Evolutionary conservation across 345 rosid genomes (phyloP), one percentile per base, ranked within the genome.

Genomic region (Gossypium anomalum): DNA sequence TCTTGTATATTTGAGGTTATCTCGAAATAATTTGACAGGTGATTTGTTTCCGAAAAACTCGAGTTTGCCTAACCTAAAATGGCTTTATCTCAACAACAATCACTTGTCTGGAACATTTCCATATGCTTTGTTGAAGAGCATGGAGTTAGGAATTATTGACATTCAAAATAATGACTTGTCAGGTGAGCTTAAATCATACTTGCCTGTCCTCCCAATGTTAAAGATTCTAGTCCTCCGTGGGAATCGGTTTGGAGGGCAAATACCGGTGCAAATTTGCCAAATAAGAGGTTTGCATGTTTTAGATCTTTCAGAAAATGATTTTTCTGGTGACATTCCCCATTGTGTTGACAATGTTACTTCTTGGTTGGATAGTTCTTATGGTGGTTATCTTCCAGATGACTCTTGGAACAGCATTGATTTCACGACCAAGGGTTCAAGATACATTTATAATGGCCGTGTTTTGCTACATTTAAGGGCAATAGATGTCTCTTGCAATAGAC

Each of bases 241-340:
- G 1, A 78, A 78, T 62, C 52, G 5, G 15, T 57, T 72, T 2
- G 15, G 19, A 45, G 80, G 80, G 23, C 4, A 34, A 44, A 56
- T 73, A 12, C 70, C 77, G 2, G 41, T 2, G 25, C 57, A 73
- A 27, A 1, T 74, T 7, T 78, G 81, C 70, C 81, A 51, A 44
- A 73, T 67, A 77, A 52, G 57, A n/a, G 8, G 2, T 57, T 38
- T 78, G 70, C 16, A 16, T 1, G 0, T 49, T 17, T 61, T 78
- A 38, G 77, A 78, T 19, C 70, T 78, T 22, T 74, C 77, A 2
- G 22, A 2, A 41, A 73, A 68, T 52, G n/a, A 20, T 48, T 14
- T 78, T 16, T 67, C 74, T 9, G 81, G 81, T 16, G 48, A 34
- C 20, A 67, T 78, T 78, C 81, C 81, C 12, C 4, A 56, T 1